Evolutionary conservation across 306 rosid genomes (phyloP), one percentile per base, ranked within the genome.

Genomic region (Sicyos baderoa): DNA sequence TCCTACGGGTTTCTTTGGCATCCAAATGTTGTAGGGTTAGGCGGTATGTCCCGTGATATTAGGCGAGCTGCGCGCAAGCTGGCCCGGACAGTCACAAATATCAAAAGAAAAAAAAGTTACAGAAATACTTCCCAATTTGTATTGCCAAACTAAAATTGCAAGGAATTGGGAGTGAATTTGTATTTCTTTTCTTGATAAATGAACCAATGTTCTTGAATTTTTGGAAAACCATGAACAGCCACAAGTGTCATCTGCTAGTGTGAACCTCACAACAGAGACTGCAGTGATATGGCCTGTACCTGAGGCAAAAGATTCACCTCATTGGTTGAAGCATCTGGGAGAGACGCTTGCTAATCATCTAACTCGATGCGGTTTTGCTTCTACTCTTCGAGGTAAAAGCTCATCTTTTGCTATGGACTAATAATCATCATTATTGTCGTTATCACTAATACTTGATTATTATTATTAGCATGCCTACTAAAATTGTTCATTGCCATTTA

Each of bases 341-440:
- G 91, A 86, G 77, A 80, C 79, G 75, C 98, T 93, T 65, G 98
- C 98, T 9, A 76, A 74, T 61, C 98, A 89, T 74, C 84, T 93
- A 82, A 93, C 96, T 17, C 75, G 37, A 68, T 93, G 94, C 40
- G 98, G 98, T 62, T 93, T 93, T 75, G 72, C 74, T 61, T 89
- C 98, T 66, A 75, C 76, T 74, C 86, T 80, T 79, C 89, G 70
- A 64, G 98, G 98, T 89, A 59, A 81, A 70, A 67, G 75, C 74
- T 73, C 64, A 47, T 44, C 55, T 57, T 13, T 57, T 6, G 22
- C n/a, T 23, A 53, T 14, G 48, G 4, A 16, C 10, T 25, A 27
- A 8, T 63, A 9, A 15, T 2, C 9, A 7, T 68, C 7, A 5
- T 29, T 29, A 29, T 29, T 29, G 4, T 3, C 0, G 35, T 29